phyloP scores from a whole-genome alignment of 768 basidiomycete species.

The Rickenella mellea region DNA sequence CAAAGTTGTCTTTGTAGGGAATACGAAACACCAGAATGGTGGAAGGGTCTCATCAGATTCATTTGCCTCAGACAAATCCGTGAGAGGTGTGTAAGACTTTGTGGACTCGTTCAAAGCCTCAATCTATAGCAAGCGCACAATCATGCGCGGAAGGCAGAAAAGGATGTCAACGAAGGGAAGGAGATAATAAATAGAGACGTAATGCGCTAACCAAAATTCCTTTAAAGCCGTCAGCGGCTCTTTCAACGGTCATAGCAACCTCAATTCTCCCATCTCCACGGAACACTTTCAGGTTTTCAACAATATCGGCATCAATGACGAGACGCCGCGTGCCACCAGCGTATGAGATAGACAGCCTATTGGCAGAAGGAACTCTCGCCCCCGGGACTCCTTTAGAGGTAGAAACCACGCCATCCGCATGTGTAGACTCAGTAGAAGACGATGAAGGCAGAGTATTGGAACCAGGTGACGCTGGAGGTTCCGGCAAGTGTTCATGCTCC shows the following conservation, averaged over 20 bases:
- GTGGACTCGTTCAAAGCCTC: conserved; percentile 66
- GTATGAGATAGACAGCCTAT: conserved; percentile 91
- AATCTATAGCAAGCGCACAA: conserved; percentile 53
- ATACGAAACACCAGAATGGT: conserved; percentile 46
- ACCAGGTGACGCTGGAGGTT: conserved; percentile 48
- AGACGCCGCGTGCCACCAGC: conserved; percentile 81
- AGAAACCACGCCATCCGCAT: conserved; percentile 28
- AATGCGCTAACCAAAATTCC: conserved; percentile 61
- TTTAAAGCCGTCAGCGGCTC: conserved; percentile 46
- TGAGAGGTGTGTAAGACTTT: conserved; percentile 59
- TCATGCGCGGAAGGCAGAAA: not conserved
- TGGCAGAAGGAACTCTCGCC: conserved; percentile 55
- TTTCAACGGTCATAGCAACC: conserved; percentile 53
- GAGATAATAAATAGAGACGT: conserved; percentile 3
- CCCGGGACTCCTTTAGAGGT: conserved; percentile 20
- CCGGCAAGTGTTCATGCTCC: conserved; percentile 45
- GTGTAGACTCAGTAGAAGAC: conserved; percentile 23
- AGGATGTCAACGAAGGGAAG: conserved; percentile 7
- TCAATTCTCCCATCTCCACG: conserved; percentile 83
- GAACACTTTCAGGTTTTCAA: conserved; percentile 72
- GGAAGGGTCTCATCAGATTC: conserved; percentile 60
- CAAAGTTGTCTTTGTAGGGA: conserved; percentile 52
- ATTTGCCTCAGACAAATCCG: conserved; percentile 31
- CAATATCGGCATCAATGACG: conserved; percentile 81
- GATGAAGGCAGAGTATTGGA: conserved; percentile 36